Evolutionary conservation across 1,284 basidiomycete genomes (phyloP), one percentile per base, ranked within the genome.

Genomic region (Tylopilus sp.): DNA sequence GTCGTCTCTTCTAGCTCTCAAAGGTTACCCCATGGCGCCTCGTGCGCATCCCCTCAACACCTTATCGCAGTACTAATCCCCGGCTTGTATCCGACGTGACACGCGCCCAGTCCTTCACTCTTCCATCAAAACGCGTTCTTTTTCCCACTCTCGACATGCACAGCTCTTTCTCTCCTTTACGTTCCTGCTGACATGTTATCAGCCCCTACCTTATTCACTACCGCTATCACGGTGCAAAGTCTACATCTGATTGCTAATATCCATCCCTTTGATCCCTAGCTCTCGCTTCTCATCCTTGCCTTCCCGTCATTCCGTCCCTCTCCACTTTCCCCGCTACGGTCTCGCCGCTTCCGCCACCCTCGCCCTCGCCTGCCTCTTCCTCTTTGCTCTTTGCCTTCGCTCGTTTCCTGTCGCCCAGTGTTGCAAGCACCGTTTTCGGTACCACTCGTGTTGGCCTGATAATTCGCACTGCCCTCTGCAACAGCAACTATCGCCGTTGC

Each of bases 41-140:
- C 55, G 35, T 33, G 51, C 21, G 6, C 25, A 9, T 44, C 34
- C 33, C 46, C 23, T 26, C 18, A 16, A 5, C 48, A 8, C 13
- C 54, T 41, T 54, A 54, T 53, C 35, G 53, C 36, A 55, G 55
- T 30, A 21, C 43, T 54, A 54, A 48, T 49, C 31, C 50, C 42
- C 42, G 25, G 25, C 16, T 35, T 42, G 41, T 12, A 13, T 34
- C 41, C 44, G 44, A 46, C 39, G 45, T 36, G 45, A 45, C 25
- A 46, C 44, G 21, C 44, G 15, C 44, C 44, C 23, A 41, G 7
- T 23, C 19, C 35, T n/a, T 16, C 41, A 19, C 26, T 45, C 44
- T 33, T 37, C 54, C 51, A 56, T 54, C 54, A 53, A 56, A 56
- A 53, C 50, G 41, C 21, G 29, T 13, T 54, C 40, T 38, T 37